These are phyloP conservation scores for Salvia sclarea DNA, from an alignment of 305 asterid species.

Conservation along the genomic window DNA sequence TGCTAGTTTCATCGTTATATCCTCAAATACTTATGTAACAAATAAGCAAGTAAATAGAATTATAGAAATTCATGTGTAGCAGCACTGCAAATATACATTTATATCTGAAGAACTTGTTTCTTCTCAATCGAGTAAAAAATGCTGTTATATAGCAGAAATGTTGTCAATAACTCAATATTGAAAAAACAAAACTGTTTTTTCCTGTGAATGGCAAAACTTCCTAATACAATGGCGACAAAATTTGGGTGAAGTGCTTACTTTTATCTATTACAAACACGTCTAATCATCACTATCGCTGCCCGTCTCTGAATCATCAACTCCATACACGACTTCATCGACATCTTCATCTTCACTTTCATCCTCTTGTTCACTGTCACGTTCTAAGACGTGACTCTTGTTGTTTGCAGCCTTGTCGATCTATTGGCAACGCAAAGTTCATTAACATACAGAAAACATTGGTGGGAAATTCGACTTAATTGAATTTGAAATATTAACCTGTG, in stretches of 20 bases:
- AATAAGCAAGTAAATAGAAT: neutral
- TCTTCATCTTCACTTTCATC: constrained; percentile 59
- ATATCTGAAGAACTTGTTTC: constrained; percentile 9
- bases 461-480: neutral
- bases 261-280: constrained; percentile 27
- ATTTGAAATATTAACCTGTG: constrained; percentile 58
- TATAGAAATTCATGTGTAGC: neutral
- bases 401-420: constrained; percentile 69
- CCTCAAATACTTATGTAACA: neutral
- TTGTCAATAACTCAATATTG: neutral
- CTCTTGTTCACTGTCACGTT: constrained; percentile 38
- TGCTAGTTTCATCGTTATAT: neutral
- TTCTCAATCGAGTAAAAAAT: constrained; percentile 15
- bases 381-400: constrained; percentile 31
- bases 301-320: constrained; percentile 60
- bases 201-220: neutral
- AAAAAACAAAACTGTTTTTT: constrained; percentile 23
- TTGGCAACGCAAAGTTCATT: constrained; percentile 13
- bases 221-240: constrained; percentile 23
- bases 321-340: constrained; percentile 71
- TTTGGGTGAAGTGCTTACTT: constrained; percentile 21
- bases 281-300: constrained; percentile 61
- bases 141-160: neutral
- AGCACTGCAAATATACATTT: constrained; percentile 13
- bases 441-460: neutral